Conservation (phyloP, 2,329 filamentous ascomycete species). For the Diaporthe vaccinii region DNA sequence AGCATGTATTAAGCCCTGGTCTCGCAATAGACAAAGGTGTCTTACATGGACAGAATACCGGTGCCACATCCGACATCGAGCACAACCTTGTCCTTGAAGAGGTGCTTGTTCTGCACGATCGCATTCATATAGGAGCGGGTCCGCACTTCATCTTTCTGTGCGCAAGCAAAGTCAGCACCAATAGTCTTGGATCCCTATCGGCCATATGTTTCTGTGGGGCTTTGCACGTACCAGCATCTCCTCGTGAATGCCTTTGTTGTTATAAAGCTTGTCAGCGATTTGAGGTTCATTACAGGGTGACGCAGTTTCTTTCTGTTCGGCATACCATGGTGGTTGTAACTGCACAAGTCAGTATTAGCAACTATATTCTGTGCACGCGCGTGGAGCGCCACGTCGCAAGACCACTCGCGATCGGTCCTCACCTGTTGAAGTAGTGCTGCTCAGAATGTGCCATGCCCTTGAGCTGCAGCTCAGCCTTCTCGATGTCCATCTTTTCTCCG, state of each 20-base stretch:
- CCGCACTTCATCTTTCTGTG: conserved; percentile 96
- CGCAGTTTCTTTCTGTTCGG: conserved; percentile 29
- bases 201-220: background rate
- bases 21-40: conserved; percentile 38
- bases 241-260: conserved; percentile 85
- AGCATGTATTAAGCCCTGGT: background rate
- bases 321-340: conserved; percentile 97
- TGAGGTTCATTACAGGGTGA: conserved; percentile 6
- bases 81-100: conserved; percentile 86
- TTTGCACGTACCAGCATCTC: conserved; percentile 89
- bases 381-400: conserved; percentile 19
- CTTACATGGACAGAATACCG: conserved; percentile 97
- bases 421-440: conserved; percentile 99
- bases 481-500: conserved; percentile 70
- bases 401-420: conserved; percentile 46
- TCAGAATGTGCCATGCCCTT: conserved; percentile 90
- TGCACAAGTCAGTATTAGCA: conserved; percentile 54
- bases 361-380: background rate
- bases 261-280: conserved; percentile 36
- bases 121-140: conserved; percentile 97
- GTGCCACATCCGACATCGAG: conserved; percentile 98
- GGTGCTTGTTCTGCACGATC: conserved; percentile 95
- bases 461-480: conserved; percentile 73
- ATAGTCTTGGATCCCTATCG: background rate
- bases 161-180: conserved; percentile 44